A percentile compares a stretch with the other conserved stretches of the same genome.
Conservation (phyloP, 495 filamentous ascomycete genomes). For the Podospora conica region DNA sequence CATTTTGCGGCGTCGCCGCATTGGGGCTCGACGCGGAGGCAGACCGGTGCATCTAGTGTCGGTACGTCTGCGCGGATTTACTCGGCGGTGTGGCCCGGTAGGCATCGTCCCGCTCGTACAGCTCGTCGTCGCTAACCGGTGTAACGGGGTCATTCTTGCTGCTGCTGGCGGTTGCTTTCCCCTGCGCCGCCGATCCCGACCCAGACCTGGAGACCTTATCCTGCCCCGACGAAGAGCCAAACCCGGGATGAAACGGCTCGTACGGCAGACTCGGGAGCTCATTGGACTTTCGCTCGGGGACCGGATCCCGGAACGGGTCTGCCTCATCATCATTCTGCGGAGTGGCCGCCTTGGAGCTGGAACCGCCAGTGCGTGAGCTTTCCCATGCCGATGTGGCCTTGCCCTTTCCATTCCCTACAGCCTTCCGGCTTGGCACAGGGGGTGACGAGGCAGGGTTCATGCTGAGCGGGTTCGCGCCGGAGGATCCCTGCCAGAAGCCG, state of each 20-base stretch:
- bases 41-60: constrained; percentile 26
- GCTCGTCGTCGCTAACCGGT: constrained; percentile 20
- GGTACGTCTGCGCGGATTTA: constrained; percentile 31
- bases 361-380: constrained; percentile 20
- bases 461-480: not conserved
- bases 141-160: constrained; percentile 18
- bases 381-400: constrained; percentile 31
- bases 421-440: constrained; percentile 19
- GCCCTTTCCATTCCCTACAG: constrained; percentile 35
- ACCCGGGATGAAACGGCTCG: constrained; percentile 51
- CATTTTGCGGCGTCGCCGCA: constrained; percentile 27
- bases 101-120: constrained; percentile 12
- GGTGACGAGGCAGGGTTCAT: constrained; percentile 7
- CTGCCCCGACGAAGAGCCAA: constrained; percentile 14
- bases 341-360: constrained; percentile 33
- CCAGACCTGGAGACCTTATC: not conserved
- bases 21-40: constrained; percentile 32
- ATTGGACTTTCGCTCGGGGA: constrained; percentile 15
- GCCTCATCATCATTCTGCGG: constrained; percentile 29
- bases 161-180: constrained; percentile 1
- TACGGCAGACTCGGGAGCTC: constrained; percentile 26
- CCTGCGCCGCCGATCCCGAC: not conserved
- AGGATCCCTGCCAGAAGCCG: not conserved
- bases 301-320: constrained; percentile 45
- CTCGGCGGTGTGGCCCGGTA: constrained; percentile 24